A percentile compares a stretch with the other conserved stretches of the same genome.
phyloP scores from a whole-genome alignment of 176 grass and related monocot genomes.

The Bonia amplexicaulis region DNA sequence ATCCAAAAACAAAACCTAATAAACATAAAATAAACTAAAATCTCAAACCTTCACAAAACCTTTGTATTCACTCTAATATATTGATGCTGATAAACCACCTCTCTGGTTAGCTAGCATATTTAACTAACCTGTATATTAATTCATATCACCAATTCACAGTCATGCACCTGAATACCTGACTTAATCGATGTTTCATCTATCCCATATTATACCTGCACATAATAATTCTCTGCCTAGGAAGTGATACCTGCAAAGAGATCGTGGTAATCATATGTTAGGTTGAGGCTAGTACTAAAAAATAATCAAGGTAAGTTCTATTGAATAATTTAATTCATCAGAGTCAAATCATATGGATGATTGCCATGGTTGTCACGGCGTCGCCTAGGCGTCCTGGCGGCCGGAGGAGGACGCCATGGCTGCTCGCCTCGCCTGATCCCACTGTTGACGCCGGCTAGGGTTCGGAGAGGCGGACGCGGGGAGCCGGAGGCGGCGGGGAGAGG shows the following conservation, averaged over 20 bases:
- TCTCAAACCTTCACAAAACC: slow-evolving; percentile 64
- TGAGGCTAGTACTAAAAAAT: neutral
- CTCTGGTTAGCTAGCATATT: slow-evolving; percentile 62
- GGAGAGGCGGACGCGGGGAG: too few species aligned
- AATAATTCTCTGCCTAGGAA: slow-evolving; percentile 55
- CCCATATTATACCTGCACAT: slow-evolving; percentile 47
- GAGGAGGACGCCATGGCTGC: too few species aligned
- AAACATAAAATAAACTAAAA: slow-evolving; percentile 61
- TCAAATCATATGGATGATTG: too few species aligned
- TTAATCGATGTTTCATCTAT: slow-evolving; percentile 48
- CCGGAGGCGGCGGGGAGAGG: too few species aligned
- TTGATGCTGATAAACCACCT: slow-evolving; percentile 56
- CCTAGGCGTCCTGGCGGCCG: too few species aligned
- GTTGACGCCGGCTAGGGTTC: too few species aligned
- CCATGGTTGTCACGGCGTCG: too few species aligned
- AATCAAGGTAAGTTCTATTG: neutral
- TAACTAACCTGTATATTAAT: slow-evolving; percentile 69
- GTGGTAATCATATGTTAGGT: slow-evolving; percentile 19
- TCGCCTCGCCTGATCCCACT: too few species aligned
- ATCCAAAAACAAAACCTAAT: slow-evolving; percentile 54
- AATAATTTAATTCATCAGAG: neutral
- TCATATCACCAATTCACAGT: slow-evolving; percentile 55
- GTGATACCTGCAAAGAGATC: slow-evolving; percentile 47
- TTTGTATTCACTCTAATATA: slow-evolving; percentile 55
- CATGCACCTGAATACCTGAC: slow-evolving; percentile 59